phyloP scores from a whole-genome alignment of 306 rosid species.

The Ormosia emarginata region DNA sequence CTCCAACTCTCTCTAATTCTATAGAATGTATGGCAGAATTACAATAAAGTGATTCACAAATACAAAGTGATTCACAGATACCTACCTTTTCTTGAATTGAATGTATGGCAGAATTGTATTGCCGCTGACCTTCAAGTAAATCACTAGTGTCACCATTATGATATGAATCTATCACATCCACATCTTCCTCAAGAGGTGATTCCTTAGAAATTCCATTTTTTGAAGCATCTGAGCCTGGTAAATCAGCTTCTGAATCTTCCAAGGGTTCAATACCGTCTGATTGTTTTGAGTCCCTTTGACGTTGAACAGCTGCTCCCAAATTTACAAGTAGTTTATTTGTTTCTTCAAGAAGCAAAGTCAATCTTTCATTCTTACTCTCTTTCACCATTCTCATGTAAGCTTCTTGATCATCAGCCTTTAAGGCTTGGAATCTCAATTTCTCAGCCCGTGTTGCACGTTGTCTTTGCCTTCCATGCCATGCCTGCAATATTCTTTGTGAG shows the following conservation, averaged over 20 bases:
- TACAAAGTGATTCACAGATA: not conserved
- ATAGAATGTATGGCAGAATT: not conserved
- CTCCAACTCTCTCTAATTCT: too few species aligned
- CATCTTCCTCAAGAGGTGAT: slow-evolving; percentile 65
- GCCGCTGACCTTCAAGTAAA: slow-evolving; percentile 98
- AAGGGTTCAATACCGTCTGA: slow-evolving; percentile 70
- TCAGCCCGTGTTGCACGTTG: slow-evolving; percentile 90
- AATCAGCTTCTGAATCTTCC: slow-evolving; percentile 82
- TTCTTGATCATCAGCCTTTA: slow-evolving; percentile 94
- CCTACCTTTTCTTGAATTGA: slow-evolving; percentile 92
- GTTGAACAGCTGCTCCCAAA: slow-evolving; percentile 99
- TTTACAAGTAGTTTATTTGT: slow-evolving; percentile 85
- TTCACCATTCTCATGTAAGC: slow-evolving; percentile 95
- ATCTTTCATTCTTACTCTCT: slow-evolving; percentile 89
- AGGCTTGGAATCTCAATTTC: slow-evolving; percentile 91
- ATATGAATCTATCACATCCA: slow-evolving; percentile 70
- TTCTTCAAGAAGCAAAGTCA: slow-evolving; percentile 86
- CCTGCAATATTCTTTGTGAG: slow-evolving; percentile 38
- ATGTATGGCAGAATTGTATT: slow-evolving; percentile 96
- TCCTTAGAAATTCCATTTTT: slow-evolving; percentile 62
- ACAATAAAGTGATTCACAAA: slow-evolving; percentile 4
- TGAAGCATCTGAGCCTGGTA: slow-evolving; percentile 64
- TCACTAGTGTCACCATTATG: slow-evolving; percentile 69
- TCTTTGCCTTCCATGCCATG: slow-evolving; percentile 94
- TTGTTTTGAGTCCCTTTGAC: slow-evolving; percentile 84